These are phyloP conservation scores for Debaryomycetaceae sp. DNA, from an alignment of 1,139 yeast genomes.

Conservation along the genomic window DNA sequence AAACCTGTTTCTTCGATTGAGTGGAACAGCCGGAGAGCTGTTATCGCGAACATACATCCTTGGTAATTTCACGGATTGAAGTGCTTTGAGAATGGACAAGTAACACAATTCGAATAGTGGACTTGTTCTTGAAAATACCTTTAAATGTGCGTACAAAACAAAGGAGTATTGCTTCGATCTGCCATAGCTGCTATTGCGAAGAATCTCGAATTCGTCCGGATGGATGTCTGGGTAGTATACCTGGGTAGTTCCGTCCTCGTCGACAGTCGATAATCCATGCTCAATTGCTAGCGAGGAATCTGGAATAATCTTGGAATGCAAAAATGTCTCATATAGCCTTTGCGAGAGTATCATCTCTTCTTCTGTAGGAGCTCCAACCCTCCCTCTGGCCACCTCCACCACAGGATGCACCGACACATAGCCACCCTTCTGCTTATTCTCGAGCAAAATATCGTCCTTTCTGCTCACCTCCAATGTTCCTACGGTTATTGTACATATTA, in stretches of 20 bases:
- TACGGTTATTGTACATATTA: constrained; percentile 71
- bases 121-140: constrained; percentile 77
- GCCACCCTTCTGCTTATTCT: constrained; percentile 13
- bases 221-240: constrained; percentile 39
- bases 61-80: constrained; percentile 62
- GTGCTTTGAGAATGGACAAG: constrained; percentile 63
- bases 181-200: constrained; percentile 24
- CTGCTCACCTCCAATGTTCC: constrained; percentile 57
- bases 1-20: constrained; percentile 50
- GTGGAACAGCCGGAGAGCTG: constrained; percentile 47
- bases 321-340: constrained; percentile 54
- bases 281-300: constrained; percentile 42
- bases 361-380: constrained; percentile 78
- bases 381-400: constrained; percentile 76
- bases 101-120: constrained; percentile 79
- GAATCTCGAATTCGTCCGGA: constrained; percentile 18
- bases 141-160: constrained; percentile 70
- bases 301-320: constrained; percentile 53
- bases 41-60: constrained; percentile 61
- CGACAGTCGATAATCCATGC: constrained; percentile 51
- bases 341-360: constrained; percentile 87
- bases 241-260: constrained; percentile 28
- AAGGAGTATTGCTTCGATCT: constrained; percentile 47
- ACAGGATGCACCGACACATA: constrained; percentile 63
- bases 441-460: constrained; percentile 19